Evolutionary conservation across 805 yeast genomes (phyloP), one percentile per base, ranked within the genome.

Genomic region (Ogataea sp.): DNA sequence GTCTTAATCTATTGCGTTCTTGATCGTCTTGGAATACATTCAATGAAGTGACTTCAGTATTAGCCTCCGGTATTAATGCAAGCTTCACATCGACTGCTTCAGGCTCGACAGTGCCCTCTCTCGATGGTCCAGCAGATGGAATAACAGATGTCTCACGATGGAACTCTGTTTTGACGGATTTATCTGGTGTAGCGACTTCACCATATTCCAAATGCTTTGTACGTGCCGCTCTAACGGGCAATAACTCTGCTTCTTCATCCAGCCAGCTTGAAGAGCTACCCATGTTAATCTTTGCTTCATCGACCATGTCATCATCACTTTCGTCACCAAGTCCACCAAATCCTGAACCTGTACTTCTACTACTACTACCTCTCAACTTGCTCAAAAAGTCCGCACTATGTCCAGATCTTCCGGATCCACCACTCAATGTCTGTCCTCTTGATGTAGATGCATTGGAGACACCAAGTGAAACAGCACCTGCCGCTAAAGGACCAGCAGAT

Each of bases 191-290:
- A 3, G 54, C 44, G 29, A 48, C 56, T 37, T 57, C 62, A 2
- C 61, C 62, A 25, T 51, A 52, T 28, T 56, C 70, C 28, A 59
- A 62, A 39, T 65, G 70, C 25, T 66, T 70, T 10, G 65, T 61
- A 58, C 87, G 69, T 9, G 67, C 67, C 1, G 90, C 85, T 48
- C 88, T 71, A 4, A 83, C 80, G 1, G 90, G 90, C 64, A 83
- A 80, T 25, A 80, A 56, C 16, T 65, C 70, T 0, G 78, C 67
- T 39, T 75, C 80, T n/a, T 61, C 65, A 20, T 64, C 75, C 18
- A 66, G 72, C 47, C 73, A 68, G 23, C 61, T 62, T 45, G 76
- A 77, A 36, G 72, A 80, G 50, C 71, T 70, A 40, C 76, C 78
- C 83, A 82, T 78, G 56, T 81, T 73, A 45, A 80, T 78, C 49